phyloP scores from a whole-genome alignment of 108 stramenopile species.

The Craspedostauros australis region DNA sequence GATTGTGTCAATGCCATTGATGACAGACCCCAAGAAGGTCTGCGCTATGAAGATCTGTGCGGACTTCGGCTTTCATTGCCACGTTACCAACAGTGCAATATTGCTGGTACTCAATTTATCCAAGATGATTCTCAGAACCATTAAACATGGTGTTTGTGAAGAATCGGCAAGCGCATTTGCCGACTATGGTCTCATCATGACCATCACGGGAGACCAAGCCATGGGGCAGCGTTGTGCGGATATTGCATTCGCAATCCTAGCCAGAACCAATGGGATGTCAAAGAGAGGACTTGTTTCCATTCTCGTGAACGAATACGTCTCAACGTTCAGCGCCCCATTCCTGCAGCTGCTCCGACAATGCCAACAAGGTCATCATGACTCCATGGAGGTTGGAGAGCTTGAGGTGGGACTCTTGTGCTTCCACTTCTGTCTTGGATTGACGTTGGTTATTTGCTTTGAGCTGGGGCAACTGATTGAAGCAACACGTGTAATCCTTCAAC shows the following conservation, averaged over 20 bases:
- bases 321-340: too few species aligned
- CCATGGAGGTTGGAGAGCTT: conserved; percentile 24
- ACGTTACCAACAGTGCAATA: neutral
- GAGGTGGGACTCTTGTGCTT: conserved; percentile 16
- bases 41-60: conserved; percentile 14
- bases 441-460: too few species aligned
- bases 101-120: conserved; percentile 11
- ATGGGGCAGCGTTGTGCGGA: too few species aligned
- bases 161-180: conserved; percentile 16
- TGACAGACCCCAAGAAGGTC: conserved; percentile 6
- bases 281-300: too few species aligned
- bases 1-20: conserved; percentile 10
- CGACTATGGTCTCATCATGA: conserved; percentile 12
- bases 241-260: too few species aligned
- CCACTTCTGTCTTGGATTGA: too few species aligned
- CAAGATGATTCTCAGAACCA: conserved; percentile 8
- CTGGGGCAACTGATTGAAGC: too few species aligned
- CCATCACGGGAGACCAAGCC: too few species aligned
- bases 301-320: too few species aligned
- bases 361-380: neutral
- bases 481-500: too few species aligned
- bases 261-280: too few species aligned
- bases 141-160: conserved; percentile 19
- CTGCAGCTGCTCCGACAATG: too few species aligned
- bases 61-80: conserved; percentile 8